Evolutionary conservation across 257 asterid genomes (phyloP), one percentile per base, ranked within the genome.

Genomic region (Nemophila menziesii): DNA sequence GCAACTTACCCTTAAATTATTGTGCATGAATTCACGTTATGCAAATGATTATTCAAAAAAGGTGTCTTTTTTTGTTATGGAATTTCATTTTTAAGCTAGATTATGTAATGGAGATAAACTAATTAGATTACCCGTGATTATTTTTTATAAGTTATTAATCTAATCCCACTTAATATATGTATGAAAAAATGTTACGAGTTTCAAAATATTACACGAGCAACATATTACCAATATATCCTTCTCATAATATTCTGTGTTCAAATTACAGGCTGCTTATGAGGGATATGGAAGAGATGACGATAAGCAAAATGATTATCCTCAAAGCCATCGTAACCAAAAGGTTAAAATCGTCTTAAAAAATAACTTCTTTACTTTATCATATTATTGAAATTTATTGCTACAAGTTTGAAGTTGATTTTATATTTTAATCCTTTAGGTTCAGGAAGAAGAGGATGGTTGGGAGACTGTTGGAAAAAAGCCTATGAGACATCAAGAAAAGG

Each of bases 361-460:
- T 54, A 33, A 42, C 55, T 44, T 49, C 44, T 40, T 22, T 56
- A 51, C 23, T 41, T n/a, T n/a, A n/a, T n/a, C n/a, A n/a, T 11
- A 41, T 56, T 27, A 16, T 26, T 22, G 21, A 45, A 45, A 22
- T 49, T 42, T 23, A 21, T 11, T 29, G 43, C 10, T 10, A 44
- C 18, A 21, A 6, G 20, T 55, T 41, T 16, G 36, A 36, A 26
- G 41, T 43, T 51, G 55, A 17, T 57, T 44, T n/a, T n/a, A n/a
- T n/a, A n/a, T n/a, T n/a, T n/a, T 44, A 11, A 37, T 57, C 63
- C 47, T 26, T 63, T 33, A 36, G 37, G 46, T 64, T 5, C 70
- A 79, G 97, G 80, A 55, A 55, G 73, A 23, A 20, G 66, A 29
- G 39, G 43, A 79, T 54, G 92, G 82, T 49, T 86, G 97, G 97